Conservation (phyloP, 345 rosid species). For the Pistacia atlantica region DNA sequence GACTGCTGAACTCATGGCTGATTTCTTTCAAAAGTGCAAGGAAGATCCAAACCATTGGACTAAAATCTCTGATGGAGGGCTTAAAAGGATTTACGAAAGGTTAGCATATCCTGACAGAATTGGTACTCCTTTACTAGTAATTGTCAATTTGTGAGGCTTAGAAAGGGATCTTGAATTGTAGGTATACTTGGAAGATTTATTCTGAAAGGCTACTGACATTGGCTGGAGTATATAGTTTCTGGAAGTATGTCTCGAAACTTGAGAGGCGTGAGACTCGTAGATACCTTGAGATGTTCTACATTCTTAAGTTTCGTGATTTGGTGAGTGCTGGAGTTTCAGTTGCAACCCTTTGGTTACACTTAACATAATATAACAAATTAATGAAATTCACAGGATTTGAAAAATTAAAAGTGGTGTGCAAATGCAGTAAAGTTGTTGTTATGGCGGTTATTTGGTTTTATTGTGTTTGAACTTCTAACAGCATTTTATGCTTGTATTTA, state of each 20-base stretch:
- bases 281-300: conserved; percentile 99
- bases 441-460: not conserved
- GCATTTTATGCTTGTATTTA: not conserved
- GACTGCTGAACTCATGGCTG: conserved; percentile 54
- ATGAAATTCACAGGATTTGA: not conserved
- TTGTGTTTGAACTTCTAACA: not conserved
- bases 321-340: conserved; percentile 41
- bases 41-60: conserved; percentile 82
- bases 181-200: conserved; percentile 97
- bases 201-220: conserved; percentile 89
- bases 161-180: conserved; percentile 27
- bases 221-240: conserved; percentile 96
- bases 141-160: conserved; percentile 20
- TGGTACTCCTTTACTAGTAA: not conserved
- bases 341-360: not conserved
- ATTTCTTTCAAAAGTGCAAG: conserved; percentile 73
- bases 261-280: conserved; percentile 90
- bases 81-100: conserved; percentile 87
- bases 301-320: conserved; percentile 88
- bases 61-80: conserved; percentile 73
- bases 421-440: not conserved
- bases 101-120: conserved; percentile 11
- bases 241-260: conserved; percentile 90
- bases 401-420: not conserved
- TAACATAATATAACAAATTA: too few relatives aligned